Evolutionary conservation across 768 basidiomycete genomes (phyloP).

Genomic region (Pleurotus citrinopileatus): DNA sequence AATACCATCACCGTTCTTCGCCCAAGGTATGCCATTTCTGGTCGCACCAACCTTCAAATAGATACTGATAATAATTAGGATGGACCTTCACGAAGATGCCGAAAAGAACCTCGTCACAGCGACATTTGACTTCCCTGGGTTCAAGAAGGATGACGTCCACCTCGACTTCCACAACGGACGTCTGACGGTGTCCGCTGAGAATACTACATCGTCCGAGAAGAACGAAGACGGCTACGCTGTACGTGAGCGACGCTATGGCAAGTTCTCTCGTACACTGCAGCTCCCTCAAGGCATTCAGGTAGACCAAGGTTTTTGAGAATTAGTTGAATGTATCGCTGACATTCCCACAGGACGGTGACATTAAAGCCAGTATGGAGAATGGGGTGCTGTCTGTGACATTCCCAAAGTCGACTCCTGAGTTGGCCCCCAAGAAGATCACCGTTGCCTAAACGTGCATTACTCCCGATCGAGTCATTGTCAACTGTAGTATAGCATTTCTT

Average conservation of each 20-base stretch:
- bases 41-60: neutral
- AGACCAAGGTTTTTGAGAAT: neutral
- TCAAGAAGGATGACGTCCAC: conserved; percentile 49
- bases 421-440: conserved; percentile 41
- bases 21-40: neutral
- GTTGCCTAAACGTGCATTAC: conserved; percentile 16
- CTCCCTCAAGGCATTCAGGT: conserved; percentile 56
- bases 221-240: conserved; percentile 40
- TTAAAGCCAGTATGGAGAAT: conserved; percentile 45
- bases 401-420: conserved; percentile 41
- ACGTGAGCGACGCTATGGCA: conserved; percentile 50
- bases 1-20: neutral
- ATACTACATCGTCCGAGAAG: conserved; percentile 29
- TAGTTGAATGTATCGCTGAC: neutral
- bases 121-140: conserved; percentile 57
- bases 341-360: neutral
- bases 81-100: conserved; percentile 54
- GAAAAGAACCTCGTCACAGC: conserved; percentile 51
- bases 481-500: too few species aligned
- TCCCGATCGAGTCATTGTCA: too few species aligned
- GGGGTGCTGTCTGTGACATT: conserved; percentile 47
- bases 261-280: conserved; percentile 43
- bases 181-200: conserved; percentile 53
- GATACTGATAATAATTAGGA: conserved; percentile 26
- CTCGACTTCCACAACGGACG: conserved; percentile 52